These are phyloP conservation scores for Dictyostelium capitatum DNA, from an alignment of 78 protist genomes.

Conservation along the genomic window DNA sequence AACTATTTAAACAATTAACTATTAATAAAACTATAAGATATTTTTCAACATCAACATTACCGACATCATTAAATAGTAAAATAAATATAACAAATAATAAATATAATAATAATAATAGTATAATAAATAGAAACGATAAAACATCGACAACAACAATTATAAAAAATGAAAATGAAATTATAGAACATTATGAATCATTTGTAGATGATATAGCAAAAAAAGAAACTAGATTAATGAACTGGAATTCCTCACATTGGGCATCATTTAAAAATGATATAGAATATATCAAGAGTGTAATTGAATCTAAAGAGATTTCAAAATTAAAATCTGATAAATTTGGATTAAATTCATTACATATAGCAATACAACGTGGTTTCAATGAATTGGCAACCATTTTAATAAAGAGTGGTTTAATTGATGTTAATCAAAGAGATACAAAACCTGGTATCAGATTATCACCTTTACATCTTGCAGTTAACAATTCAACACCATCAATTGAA, in stretches of 20 bases:
- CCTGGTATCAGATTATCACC: slow-evolving; percentile 55
- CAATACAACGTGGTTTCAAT: slow-evolving; percentile 19
- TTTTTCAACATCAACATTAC: too few relatives aligned
- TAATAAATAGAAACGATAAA: too few relatives aligned
- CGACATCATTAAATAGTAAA: too few relatives aligned
- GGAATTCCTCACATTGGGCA: slow-evolving; percentile 74
- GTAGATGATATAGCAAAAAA: slow-evolving; percentile 33
- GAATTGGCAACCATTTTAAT: not conserved
- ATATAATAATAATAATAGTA: too few relatives aligned
- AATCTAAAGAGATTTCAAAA: not conserved
- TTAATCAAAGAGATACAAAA: slow-evolving; percentile 50
- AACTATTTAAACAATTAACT: too few relatives aligned
- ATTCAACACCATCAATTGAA: slow-evolving; percentile 20
- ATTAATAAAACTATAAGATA: too few relatives aligned
- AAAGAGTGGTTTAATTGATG: slow-evolving; percentile 14
- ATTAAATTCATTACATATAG: slow-evolving; percentile 48
- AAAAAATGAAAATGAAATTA: not conserved
- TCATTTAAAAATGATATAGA: slow-evolving; percentile 32
- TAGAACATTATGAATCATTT: slow-evolving; percentile 8
- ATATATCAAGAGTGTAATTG: not conserved
- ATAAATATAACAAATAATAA: too few relatives aligned
- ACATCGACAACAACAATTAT: too few relatives aligned
- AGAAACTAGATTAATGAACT: slow-evolving; percentile 54
- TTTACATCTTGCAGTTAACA: slow-evolving; percentile 43
- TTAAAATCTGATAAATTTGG: slow-evolving; percentile 44